Conservation (phyloP, 371 early-diverging fungal species). For the Cokeromyces recurvatus region DNA sequence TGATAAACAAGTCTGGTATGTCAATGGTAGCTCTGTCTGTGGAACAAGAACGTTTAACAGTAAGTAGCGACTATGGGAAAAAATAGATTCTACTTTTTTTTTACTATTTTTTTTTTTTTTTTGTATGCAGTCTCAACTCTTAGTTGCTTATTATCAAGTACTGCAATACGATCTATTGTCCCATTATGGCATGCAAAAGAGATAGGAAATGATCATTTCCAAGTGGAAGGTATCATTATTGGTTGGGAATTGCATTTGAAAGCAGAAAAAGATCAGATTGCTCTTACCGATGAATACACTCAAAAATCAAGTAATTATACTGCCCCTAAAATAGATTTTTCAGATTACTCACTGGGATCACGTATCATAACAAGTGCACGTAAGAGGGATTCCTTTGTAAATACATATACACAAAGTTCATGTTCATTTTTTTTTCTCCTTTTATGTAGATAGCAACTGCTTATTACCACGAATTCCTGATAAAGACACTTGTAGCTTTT, state of each 20-base stretch:
- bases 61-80: constrained; percentile 5
- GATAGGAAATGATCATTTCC: constrained; percentile 23
- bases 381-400: too few relatives aligned
- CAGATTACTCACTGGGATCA: constrained; percentile 11
- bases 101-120: not conserved
- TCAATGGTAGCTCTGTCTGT: constrained; percentile 36
- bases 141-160: constrained; percentile 22
- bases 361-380: constrained; percentile 16
- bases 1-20: constrained; percentile 26
- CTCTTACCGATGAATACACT: constrained; percentile 8
- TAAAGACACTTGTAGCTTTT: constrained; percentile 22
- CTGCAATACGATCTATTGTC: constrained; percentile 15
- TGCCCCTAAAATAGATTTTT: constrained; percentile 3
- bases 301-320: not conserved
- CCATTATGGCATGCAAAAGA: constrained; percentile 19
- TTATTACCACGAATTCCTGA: not conserved
- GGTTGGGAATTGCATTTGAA: constrained; percentile 27
- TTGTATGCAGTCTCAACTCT: constrained; percentile 21
- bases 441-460: constrained; percentile 10
- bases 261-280: not conserved
- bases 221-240: constrained; percentile 21
- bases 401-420: too few relatives aligned
- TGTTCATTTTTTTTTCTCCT: not conserved
- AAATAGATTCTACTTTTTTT: too few relatives aligned
- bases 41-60: constrained; percentile 35